Evolutionary conservation across 768 basidiomycete species (phyloP), one percentile per base, ranked within the genome.

Genomic region (Agaricus subrufescens): DNA sequence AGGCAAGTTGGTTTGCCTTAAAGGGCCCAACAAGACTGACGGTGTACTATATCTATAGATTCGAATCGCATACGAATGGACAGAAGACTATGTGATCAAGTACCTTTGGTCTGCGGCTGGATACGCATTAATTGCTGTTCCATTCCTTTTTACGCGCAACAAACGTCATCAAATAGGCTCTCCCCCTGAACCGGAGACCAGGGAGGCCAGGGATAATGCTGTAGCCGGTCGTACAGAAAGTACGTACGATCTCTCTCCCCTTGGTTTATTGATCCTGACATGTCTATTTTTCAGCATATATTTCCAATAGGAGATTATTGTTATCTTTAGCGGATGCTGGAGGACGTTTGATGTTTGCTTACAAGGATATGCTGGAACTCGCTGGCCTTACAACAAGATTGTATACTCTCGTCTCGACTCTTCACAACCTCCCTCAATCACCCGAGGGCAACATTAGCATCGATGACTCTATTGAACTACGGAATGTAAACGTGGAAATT

Each of bases 301-400:
- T 98, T 49, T 95, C 94, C 29, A 96, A 94, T 58, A 83, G 96
- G 15, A 82, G 96, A 10, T 80, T 98, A 0, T 78, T 98, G 2
- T 79, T 98, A 31, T 94, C 94, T 1, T 82, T 98, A n/a, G 94
- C 96, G 1, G 96, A 98, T 63, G 96, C 95, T 0, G 96, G 96
- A 14, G 94, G 94, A 0, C 80, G 96, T 34, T 73, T 98, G 46
- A 98, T 98, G 95, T 95, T 94, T 66, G 93, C 93, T 0, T 94
- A 95, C 67, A 98, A 97, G 66, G 96, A 98, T 63, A 74, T 98
- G 5, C 83, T 97, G 25, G 93, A 96, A 67, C 82, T 98, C n/a
- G 93, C 94, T 4, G 96, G 96, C 9, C 83, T 95, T 55, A 97
- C 96, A 2, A 87, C 87, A 29, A 84, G 96, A 45, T 77, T 98